These are phyloP conservation scores for Powellomyces hirtus DNA, from an alignment of 192 early-diverging fungal species.

Conservation along the genomic window DNA sequence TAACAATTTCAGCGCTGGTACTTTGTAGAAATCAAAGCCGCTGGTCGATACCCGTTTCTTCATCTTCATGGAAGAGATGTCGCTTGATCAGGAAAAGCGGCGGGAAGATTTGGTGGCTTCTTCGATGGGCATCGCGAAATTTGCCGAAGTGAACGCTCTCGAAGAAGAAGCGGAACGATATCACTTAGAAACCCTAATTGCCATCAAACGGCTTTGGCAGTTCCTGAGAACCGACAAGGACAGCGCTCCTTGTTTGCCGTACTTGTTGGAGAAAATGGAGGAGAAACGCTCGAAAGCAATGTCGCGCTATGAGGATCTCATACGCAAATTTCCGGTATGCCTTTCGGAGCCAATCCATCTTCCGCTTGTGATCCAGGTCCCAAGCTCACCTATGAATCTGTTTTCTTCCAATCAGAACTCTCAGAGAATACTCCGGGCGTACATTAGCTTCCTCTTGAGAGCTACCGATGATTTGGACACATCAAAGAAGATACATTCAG, in stretches of 20 bases:
- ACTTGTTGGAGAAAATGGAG: slow-evolving; percentile 14
- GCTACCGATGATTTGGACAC: slow-evolving; percentile 10
- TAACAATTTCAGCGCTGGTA: neutral
- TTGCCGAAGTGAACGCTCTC: slow-evolving; percentile 5
- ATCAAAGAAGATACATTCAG: neutral
- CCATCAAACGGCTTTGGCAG: slow-evolving; percentile 11
- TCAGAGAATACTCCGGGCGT: slow-evolving; percentile 7
- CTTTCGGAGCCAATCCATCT: neutral
- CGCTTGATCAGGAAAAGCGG: slow-evolving; percentile 14
- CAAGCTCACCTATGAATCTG: neutral
- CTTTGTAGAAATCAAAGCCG: slow-evolving; percentile 7
- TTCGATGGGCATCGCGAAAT: slow-evolving; percentile 1
- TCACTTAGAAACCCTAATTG: slow-evolving; percentile 12
- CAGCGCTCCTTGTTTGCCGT: slow-evolving; percentile 9
- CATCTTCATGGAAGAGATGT: slow-evolving; percentile 18
- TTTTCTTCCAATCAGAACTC: too few relatives aligned
- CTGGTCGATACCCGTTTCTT: slow-evolving; percentile 19
- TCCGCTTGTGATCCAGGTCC: neutral
- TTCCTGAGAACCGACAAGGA: slow-evolving; percentile 1
- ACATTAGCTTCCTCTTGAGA: slow-evolving; percentile 9
- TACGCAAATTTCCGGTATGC: slow-evolving; percentile 20
- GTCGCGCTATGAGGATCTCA: neutral
- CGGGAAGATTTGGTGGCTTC: slow-evolving; percentile 19
- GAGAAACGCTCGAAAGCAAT: slow-evolving; percentile 1
- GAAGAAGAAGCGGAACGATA: slow-evolving; percentile 7